Percentiles rank a stretch among this genome's conserved stretches.
These are phyloP conservation scores for Podospora sp. DNA, from an alignment of 495 filamentous ascomycete species.

Conservation along the genomic window DNA sequence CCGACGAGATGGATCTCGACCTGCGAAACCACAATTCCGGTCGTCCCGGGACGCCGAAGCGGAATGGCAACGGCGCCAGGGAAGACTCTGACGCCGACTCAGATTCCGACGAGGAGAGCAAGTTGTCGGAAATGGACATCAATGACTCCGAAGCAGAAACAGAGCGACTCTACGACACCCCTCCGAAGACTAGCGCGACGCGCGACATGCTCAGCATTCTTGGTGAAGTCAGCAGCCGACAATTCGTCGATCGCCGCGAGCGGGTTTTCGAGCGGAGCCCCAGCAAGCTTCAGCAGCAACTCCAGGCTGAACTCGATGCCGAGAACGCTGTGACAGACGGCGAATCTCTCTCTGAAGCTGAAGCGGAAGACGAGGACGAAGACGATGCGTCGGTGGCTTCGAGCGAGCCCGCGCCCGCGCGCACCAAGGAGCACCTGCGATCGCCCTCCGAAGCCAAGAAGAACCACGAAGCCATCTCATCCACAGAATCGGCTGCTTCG, in stretches of 20 bases:
- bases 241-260: conserved; percentile 39
- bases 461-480: conserved; percentile 23
- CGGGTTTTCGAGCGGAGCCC: conserved; percentile 60
- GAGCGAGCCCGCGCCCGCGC: conserved; percentile 32
- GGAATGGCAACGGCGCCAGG: conserved; percentile 53
- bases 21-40: conserved; percentile 34
- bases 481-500: conserved; percentile 21
- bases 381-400: conserved; percentile 40
- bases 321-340: conserved; percentile 43
- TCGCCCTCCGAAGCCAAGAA: conserved; percentile 36
- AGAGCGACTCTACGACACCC: conserved; percentile 91
- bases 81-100: conserved; percentile 36
- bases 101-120: conserved; percentile 39
- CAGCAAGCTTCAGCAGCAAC: conserved; percentile 64
- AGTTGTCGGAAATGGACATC: conserved; percentile 60
- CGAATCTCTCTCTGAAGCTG: conserved; percentile 48
- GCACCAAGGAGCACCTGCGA: conserved; percentile 20
- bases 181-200: conserved; percentile 67
- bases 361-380: conserved; percentile 41
- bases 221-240: conserved; percentile 40
- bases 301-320: conserved; percentile 38
- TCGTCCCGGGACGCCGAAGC: conserved; percentile 50
- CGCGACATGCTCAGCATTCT: conserved; percentile 60
- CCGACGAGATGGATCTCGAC: conserved; percentile 48
- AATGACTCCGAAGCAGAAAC: conserved; percentile 98